A percentile compares a stretch with the other conserved stretches of the same genome.
Evolutionary conservation across 176 grass and related monocot genomes (phyloP).

Genomic region (Zea luxurians): DNA sequence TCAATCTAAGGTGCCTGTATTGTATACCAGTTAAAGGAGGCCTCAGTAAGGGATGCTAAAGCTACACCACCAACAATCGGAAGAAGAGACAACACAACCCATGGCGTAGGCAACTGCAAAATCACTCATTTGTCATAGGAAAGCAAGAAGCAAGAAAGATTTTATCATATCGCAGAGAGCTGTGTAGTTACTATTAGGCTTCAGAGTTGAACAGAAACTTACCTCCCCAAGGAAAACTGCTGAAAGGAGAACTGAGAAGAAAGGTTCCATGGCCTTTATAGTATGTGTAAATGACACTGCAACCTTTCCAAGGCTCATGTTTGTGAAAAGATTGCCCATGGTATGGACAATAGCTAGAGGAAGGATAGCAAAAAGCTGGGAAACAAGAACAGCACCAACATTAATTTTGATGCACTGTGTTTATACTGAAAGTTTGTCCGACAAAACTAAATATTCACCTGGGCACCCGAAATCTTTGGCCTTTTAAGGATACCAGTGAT

Average conservation of each 20-base stretch:
- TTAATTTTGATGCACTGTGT: slow-evolving; percentile 14
- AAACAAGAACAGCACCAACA: slow-evolving; percentile 26
- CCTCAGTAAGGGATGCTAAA: slow-evolving; percentile 30
- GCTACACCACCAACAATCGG: slow-evolving; percentile 95
- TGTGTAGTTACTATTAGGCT: neutral
- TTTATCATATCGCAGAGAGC: neutral
- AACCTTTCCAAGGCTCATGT: slow-evolving; percentile 84
- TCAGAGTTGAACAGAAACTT: slow-evolving; percentile 1
- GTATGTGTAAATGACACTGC: slow-evolving; percentile 84
- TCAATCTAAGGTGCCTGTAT: slow-evolving; percentile 6
- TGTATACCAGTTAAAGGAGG: slow-evolving; percentile 91
- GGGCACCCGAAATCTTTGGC: slow-evolving; percentile 68
- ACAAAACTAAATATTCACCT: slow-evolving; percentile 48
- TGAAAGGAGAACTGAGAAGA: slow-evolving; percentile 84
- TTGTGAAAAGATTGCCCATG: slow-evolving; percentile 87
- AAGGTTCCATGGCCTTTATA: slow-evolving; percentile 81
- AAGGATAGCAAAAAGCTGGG: slow-evolving; percentile 70
- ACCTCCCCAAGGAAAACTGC: slow-evolving; percentile 76
- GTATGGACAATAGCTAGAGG: slow-evolving; percentile 77
- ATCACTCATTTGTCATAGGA: neutral
- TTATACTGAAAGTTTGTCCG: slow-evolving; percentile 20
- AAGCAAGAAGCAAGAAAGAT: slow-evolving; percentile 21
- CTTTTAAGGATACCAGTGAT: slow-evolving; percentile 61
- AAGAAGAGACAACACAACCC: slow-evolving; percentile 76
- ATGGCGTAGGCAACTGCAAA: slow-evolving; percentile 75